Evolutionary conservation across 2,329 filamentous ascomycete genomes (phyloP).

Genomic region (Verruconis gallopava): DNA sequence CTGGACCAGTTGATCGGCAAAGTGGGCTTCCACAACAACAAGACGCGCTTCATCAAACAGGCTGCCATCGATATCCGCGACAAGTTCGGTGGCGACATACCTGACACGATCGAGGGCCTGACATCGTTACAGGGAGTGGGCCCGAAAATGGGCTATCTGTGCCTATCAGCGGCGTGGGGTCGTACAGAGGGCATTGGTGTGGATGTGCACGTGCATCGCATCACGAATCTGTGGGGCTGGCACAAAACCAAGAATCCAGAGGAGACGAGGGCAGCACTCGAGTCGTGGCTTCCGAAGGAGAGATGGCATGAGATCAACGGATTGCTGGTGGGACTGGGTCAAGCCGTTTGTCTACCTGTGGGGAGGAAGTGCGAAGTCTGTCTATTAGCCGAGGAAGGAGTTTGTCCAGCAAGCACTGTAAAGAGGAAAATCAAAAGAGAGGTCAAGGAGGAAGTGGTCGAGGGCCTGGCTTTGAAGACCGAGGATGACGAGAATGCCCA

Average conservation of each 20-base stretch:
- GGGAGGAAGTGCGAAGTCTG: slow-evolving; percentile 76
- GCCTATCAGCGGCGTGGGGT: slow-evolving; percentile 64
- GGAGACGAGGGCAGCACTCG: slow-evolving; percentile 60
- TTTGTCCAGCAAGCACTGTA: slow-evolving; percentile 52
- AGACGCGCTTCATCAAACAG: slow-evolving; percentile 71
- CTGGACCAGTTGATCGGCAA: slow-evolving; percentile 67
- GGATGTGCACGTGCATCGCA: slow-evolving; percentile 88
- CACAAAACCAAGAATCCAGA: slow-evolving; percentile 70
- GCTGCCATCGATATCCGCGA: slow-evolving; percentile 62
- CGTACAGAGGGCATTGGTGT: slow-evolving; percentile 70
- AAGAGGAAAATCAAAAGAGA: slow-evolving; percentile 28
- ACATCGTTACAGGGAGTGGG: slow-evolving; percentile 74
- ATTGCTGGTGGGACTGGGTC: slow-evolving; percentile 75
- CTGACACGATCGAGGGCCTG: slow-evolving; percentile 61
- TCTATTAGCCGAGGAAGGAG: slow-evolving; percentile 57
- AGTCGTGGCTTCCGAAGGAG: slow-evolving; percentile 73
- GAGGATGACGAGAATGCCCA: slow-evolving; percentile 11
- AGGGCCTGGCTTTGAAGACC: slow-evolving; percentile 15
- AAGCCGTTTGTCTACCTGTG: slow-evolving; percentile 72
- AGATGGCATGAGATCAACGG: slow-evolving; percentile 89
- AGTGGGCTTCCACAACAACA: slow-evolving; percentile 91
- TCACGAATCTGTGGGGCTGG: slow-evolving; percentile 92
- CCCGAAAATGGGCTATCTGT: slow-evolving; percentile 89
- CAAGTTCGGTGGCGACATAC: slow-evolving; percentile 62
- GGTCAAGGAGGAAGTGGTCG: slow-evolving; percentile 20